Evolutionary conservation across 1,139 yeast species (phyloP).

Genomic region (Citeromyces hawaiiensis): DNA sequence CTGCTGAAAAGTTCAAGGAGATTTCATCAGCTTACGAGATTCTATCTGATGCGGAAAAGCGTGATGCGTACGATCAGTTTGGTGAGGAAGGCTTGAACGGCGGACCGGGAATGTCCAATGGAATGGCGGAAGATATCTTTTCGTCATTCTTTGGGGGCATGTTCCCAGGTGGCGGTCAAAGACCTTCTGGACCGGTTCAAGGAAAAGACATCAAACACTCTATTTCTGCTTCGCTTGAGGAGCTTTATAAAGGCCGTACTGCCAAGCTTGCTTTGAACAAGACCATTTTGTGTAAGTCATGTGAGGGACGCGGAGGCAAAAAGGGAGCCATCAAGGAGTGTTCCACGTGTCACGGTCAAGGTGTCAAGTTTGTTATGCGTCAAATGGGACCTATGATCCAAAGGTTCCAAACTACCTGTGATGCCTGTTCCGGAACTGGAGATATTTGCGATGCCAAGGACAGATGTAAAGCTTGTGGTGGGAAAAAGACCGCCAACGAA

Average conservation of each 20-base stretch:
- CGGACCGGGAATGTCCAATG: slow-evolving; percentile 61
- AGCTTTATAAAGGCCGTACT: slow-evolving; percentile 87
- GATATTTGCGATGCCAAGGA: slow-evolving; percentile 80
- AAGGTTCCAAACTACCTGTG: slow-evolving; percentile 93
- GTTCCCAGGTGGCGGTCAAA: slow-evolving; percentile 47
- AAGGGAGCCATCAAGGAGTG: slow-evolving; percentile 85
- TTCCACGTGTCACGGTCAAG: slow-evolving; percentile 77
- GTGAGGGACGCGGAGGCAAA: slow-evolving; percentile 96
- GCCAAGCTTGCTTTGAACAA: slow-evolving; percentile 90
- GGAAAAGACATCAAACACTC: slow-evolving; percentile 90
- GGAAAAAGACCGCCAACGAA: slow-evolving; percentile 79
- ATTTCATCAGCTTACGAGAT: slow-evolving; percentile 85
- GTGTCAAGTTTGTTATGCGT: slow-evolving; percentile 86
- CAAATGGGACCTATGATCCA: slow-evolving; percentile 99
- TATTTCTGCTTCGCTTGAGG: slow-evolving; percentile 78
- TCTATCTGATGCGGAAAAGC: slow-evolving; percentile 75
- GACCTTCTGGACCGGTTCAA: slow-evolving; percentile 75
- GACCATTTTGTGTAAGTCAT: slow-evolving; percentile 74
- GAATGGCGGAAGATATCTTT: slow-evolving; percentile 72
- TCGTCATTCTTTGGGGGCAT: slow-evolving; percentile 87
- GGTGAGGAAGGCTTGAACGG: slow-evolving; percentile 89
- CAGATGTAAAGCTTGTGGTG: slow-evolving; percentile 78
- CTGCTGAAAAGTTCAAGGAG: slow-evolving; percentile 93
- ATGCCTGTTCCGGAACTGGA: slow-evolving; percentile 86
- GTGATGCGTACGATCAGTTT: slow-evolving; percentile 76